Conservation (phyloP, 352 stramenopile species). For the Globisporangium cylindrosporum region DNA sequence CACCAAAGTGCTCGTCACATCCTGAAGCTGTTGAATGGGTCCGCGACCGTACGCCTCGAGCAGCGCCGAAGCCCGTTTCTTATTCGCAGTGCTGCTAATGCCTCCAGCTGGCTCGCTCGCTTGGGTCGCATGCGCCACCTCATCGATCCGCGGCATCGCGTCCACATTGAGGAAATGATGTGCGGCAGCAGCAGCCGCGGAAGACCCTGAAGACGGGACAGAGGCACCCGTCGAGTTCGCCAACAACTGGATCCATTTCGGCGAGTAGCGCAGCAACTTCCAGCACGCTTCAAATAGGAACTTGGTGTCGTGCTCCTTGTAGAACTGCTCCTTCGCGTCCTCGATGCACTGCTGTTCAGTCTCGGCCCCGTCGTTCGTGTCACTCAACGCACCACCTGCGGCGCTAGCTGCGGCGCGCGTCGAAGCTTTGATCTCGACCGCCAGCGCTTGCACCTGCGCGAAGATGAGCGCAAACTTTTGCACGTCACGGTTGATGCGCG, state of each 20-base stretch:
- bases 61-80: conserved; percentile 13
- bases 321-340: conserved; percentile 47
- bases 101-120: not conserved
- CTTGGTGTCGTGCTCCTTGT: conserved; percentile 48
- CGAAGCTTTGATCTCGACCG: conserved; percentile 7
- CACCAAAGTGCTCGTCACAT: conserved; percentile 33
- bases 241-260: conserved; percentile 64
- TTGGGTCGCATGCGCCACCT: conserved; percentile 1
- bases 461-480: conserved; percentile 64
- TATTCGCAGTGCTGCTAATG: not conserved
- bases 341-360: conserved; percentile 46
- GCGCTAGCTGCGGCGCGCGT: not conserved
- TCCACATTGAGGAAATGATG: conserved; percentile 14
- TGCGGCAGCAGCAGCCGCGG: not conserved
- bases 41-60: conserved; percentile 7
- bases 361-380: conserved; percentile 1
- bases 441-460: conserved; percentile 30
- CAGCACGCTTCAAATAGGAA: conserved; percentile 73
- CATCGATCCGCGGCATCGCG: conserved; percentile 9
- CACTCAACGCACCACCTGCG: not conserved
- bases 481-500: conserved; percentile 75
- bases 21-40: conserved; percentile 26
- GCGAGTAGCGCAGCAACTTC: conserved; percentile 58
- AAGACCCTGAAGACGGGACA: conserved; percentile 7
- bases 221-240: conserved; percentile 35